Base-by-base conservation (phyloP, 768 basidiomycete genomes). In the Suillus fuscotomentosus region DNA sequence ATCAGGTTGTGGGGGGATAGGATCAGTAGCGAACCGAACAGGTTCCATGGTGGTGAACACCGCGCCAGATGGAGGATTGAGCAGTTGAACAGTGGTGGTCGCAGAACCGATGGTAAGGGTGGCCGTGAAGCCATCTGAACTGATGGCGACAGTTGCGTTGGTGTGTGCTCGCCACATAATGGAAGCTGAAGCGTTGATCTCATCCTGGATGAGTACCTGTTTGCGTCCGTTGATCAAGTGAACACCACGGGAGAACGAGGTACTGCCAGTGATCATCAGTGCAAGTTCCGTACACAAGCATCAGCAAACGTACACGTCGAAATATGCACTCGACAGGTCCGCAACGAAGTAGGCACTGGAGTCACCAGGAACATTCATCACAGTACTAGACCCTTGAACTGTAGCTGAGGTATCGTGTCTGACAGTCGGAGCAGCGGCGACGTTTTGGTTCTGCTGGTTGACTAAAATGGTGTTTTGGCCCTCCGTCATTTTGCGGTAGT, bases 401-500 rank as follows among this genome's bases (percentile, higher is more conserved):
- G 90, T 85, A n/a, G 81, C 84, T 3, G 82, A 79, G 8, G 73
- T 81, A 67, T 83, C 86, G 43, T 81, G 80, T n/a, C 82, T 81
- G 24, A 79, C 72, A 10, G 79, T 85, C 0, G 94, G 91, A 5
- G 84, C 80, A 22, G 85, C 86, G 20, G 79, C 74, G 54, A 97
- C 92, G 65, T 88, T 83, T 78, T 99, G 97, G 79, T 99, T 98
- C 39, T 77, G 73, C 66, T 81, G 79, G 69, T 84, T 84, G 68
- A 98, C 83, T 61, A 96, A 71, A 67, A 99, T 82, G 6, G 95
- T 95, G 81, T 99, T 99, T 81, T 99, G 97, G 3, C 97, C 97
- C 77, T 97, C 94, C 5, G 97, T 97, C 79, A 89, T 87, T 83
- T 96, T 99, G 73, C 96, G 86, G 83, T 97, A 99, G 80, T 97